Evolutionary conservation across 352 stramenopile genomes (phyloP).

Genomic region (Pythium angustatum): DNA sequence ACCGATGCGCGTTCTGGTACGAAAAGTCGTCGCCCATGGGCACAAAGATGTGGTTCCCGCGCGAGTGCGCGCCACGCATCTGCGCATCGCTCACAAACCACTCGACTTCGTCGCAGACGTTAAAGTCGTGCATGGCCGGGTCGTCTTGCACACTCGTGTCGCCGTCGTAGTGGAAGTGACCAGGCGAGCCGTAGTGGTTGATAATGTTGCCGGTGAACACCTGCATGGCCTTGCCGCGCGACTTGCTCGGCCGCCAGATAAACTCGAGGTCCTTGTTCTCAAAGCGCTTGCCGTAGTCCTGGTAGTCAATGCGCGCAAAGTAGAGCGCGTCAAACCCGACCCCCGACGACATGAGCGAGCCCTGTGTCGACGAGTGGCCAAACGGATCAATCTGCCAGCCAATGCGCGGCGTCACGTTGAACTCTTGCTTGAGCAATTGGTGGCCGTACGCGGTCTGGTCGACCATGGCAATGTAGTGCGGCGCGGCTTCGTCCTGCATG

Average conservation of each 20-base stretch:
- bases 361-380: constrained; percentile 91
- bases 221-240: constrained; percentile 76
- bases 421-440: constrained; percentile 92
- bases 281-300: constrained; percentile 92
- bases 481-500: constrained; percentile 98
- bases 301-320: constrained; percentile 98
- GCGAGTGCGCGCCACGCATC: constrained; percentile 69
- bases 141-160: constrained; percentile 89
- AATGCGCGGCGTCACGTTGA: constrained; percentile 93
- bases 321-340: constrained; percentile 97
- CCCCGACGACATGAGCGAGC: constrained; percentile 86
- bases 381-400: constrained; percentile 99
- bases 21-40: constrained; percentile 96
- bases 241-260: constrained; percentile 93
- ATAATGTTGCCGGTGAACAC: constrained; percentile 90
- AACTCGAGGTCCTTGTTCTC: constrained; percentile 91
- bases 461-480: constrained; percentile 97
- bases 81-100: constrained; percentile 78
- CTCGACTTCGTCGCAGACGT: constrained; percentile 86
- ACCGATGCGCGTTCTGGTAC: constrained; percentile 87
- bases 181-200: constrained; percentile 73
- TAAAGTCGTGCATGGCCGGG: constrained; percentile 82
- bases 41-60: constrained; percentile 85
- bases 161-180: constrained; percentile 72
- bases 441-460: constrained; percentile 98